Evolutionary conservation across 2,329 filamentous ascomycete genomes (phyloP).

Genomic region (Eutypella sp.): DNA sequence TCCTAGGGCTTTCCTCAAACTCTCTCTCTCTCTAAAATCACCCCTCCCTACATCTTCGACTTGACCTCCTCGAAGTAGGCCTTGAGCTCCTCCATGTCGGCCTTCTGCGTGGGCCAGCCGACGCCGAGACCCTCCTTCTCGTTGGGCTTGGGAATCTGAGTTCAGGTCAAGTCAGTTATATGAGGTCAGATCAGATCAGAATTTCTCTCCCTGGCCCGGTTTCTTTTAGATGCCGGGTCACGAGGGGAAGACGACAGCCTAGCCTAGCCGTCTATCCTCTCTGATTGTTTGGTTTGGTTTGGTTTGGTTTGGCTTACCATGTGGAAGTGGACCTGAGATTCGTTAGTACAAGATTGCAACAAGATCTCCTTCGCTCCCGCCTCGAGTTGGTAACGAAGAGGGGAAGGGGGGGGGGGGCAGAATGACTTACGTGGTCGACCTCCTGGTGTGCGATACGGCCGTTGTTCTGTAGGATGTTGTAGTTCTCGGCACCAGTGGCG

Average conservation of each 20-base stretch:
- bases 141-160: constrained; percentile 89
- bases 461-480: constrained; percentile 97
- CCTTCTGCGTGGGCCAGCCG: constrained; percentile 69
- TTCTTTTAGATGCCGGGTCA: no score
- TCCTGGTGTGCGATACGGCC: constrained; percentile 85
- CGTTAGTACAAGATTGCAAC: constrained; percentile 6
- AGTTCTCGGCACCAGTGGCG: constrained; percentile 72
- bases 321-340: constrained; percentile 77
- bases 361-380: no score
- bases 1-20: no score
- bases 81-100: constrained; percentile 80
- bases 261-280: no score
- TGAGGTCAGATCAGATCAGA: background rate
- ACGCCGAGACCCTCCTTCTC: constrained; percentile 73
- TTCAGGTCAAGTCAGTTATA: background rate
- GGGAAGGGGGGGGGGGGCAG: background rate
- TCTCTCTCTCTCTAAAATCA: no score
- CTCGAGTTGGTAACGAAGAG: background rate
- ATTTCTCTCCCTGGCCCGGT: background rate
- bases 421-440: constrained; percentile 81
- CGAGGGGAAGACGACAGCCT: no score
- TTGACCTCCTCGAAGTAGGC: constrained; percentile 78
- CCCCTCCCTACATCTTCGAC: constrained; percentile 66
- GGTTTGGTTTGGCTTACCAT: constrained; percentile 54
- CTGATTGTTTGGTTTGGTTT: no score